These are phyloP conservation scores for Chaetomium olivaceum DNA, from an alignment of 2,329 filamentous ascomycete species.

Conservation along the genomic window DNA sequence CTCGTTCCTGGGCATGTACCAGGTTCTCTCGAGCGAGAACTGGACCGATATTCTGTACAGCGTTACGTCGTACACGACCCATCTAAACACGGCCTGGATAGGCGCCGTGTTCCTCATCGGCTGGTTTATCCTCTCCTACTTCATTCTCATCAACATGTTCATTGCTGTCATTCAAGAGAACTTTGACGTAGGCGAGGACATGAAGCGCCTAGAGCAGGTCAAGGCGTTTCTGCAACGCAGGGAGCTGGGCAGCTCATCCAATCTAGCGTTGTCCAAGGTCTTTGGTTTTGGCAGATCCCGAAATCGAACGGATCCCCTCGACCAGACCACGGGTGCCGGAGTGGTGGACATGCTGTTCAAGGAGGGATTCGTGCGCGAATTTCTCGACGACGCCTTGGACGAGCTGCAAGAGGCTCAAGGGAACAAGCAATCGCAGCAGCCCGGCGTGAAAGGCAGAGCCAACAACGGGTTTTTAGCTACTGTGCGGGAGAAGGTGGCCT, in stretches of 20 bases:
- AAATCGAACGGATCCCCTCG: constrained; percentile 75
- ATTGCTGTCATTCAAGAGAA: constrained; percentile 99
- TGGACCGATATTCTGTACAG: constrained; percentile 90
- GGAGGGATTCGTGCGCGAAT: constrained; percentile 91
- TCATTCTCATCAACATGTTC: constrained; percentile 99
- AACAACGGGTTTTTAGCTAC: constrained; percentile 61
- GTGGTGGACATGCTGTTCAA: constrained; percentile 96
- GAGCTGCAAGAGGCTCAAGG: constrained; percentile 42
- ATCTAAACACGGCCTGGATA: constrained; percentile 80
- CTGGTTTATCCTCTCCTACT: constrained; percentile 94
- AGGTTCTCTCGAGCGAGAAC: constrained; percentile 91
- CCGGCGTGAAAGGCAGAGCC: constrained; percentile 43
- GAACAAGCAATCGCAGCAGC: constrained; percentile 41
- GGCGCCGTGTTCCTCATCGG: constrained; percentile 86
- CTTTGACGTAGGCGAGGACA: constrained; percentile 97
- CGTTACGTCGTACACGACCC: constrained; percentile 68
- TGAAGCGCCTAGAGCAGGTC: constrained; percentile 95
- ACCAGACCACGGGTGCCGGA: constrained; percentile 85
- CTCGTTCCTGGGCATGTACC: constrained; percentile 96
- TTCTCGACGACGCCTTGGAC: constrained; percentile 73
- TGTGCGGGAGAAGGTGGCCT: constrained; percentile 61
- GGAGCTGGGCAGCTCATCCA: constrained; percentile 74
- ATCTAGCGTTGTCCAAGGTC: constrained; percentile 73
- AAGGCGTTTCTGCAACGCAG: constrained; percentile 91
- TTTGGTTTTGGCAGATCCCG: constrained; percentile 63